phyloP scores from a whole-genome alignment of 2,329 filamentous ascomycete genomes.

The Talaromyces sp. region DNA sequence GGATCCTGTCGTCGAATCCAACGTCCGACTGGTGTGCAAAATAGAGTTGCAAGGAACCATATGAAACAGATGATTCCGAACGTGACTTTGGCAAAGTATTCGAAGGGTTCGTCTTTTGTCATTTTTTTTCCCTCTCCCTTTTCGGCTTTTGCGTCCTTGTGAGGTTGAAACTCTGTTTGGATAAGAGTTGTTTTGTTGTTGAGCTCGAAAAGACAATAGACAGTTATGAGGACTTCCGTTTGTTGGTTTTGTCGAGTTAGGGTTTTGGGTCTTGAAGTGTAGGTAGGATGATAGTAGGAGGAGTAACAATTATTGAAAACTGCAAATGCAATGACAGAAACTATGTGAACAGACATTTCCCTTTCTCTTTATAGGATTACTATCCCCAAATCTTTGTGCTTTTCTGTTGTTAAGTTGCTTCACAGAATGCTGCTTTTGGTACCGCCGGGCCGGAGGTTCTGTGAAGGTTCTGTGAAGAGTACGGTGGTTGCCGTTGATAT shows the following conservation, averaged over 20 bases:
- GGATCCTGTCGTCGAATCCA: background rate
- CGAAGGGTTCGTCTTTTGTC: background rate
- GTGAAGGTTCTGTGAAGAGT: too few relatives aligned
- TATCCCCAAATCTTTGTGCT: background rate
- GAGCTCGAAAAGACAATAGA: too few relatives aligned
- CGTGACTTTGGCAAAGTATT: background rate
- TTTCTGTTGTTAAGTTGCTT: too few relatives aligned
- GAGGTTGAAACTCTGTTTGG: too few relatives aligned
- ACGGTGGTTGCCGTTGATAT: background rate
- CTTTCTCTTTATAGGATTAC: background rate
- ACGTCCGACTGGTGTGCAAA: background rate
- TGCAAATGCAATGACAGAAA: too few relatives aligned
- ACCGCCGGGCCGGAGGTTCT: too few relatives aligned
- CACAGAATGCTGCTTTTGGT: background rate
- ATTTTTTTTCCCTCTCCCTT: background rate
- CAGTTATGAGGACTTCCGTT: too few relatives aligned
- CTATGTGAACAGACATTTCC: too few relatives aligned
- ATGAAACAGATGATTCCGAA: background rate
- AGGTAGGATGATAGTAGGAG: background rate
- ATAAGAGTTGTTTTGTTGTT: too few relatives aligned
- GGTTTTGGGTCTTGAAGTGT: background rate
- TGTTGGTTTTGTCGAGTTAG: background rate
- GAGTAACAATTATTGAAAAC: too few relatives aligned
- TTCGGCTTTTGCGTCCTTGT: too few relatives aligned
- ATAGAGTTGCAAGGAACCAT: background rate